A percentile compares a stretch with the other conserved stretches of the same genome.
Conservation (phyloP, 2,329 filamentous ascomycete species). For the Salinomyces thailandicus region DNA sequence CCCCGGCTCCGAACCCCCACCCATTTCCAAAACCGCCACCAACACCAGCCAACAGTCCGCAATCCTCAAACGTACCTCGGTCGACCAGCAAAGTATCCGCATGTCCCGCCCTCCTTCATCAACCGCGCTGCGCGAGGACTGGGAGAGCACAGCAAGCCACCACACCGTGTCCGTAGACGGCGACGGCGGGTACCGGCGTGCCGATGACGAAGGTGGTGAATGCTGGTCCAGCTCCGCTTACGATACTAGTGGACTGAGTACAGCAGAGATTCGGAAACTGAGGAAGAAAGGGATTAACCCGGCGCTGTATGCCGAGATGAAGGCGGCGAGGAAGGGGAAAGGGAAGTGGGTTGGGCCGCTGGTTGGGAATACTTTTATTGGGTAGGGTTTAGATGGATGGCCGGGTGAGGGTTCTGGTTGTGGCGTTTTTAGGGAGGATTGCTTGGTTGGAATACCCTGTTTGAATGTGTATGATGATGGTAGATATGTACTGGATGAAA, state of each 20-base stretch:
- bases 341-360: slow-evolving; percentile 18
- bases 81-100: slow-evolving; percentile 26
- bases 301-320: slow-evolving; percentile 38
- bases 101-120: slow-evolving; percentile 14
- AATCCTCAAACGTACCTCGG: slow-evolving; percentile 25
- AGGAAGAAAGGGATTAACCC: slow-evolving; percentile 40
- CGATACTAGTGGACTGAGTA: slow-evolving; percentile 29
- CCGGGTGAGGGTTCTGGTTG: too few relatives aligned
- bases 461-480: not conserved
- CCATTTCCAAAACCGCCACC: not conserved
- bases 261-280: slow-evolving; percentile 34
- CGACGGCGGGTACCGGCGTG: not conserved
- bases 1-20: slow-evolving; percentile 6
- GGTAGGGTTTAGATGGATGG: slow-evolving; percentile 8
- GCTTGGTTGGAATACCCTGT: not conserved
- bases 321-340: slow-evolving; percentile 32
- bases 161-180: slow-evolving; percentile 16
- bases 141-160: slow-evolving; percentile 13
- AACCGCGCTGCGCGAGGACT: slow-evolving; percentile 6
- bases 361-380: slow-evolving; percentile 21
- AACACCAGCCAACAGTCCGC: not conserved
- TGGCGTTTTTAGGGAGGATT: too few relatives aligned
- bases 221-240: slow-evolving; percentile 31
- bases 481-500: too few relatives aligned
- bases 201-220: not conserved